phyloP scores from a whole-genome alignment of 2,329 filamentous ascomycete genomes.

The Pseudogymnoascus sp. region DNA sequence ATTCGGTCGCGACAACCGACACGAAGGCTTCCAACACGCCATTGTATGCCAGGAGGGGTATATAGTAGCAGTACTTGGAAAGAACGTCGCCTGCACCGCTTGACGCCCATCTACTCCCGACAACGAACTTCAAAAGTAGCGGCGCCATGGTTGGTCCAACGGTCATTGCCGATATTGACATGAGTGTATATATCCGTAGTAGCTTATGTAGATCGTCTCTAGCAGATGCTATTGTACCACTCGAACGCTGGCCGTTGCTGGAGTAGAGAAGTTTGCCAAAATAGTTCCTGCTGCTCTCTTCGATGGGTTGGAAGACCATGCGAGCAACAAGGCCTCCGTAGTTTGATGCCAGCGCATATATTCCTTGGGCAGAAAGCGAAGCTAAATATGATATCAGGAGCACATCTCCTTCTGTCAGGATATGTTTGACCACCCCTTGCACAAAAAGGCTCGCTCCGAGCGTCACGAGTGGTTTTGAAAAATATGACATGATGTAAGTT shows the following conservation, averaged over 20 bases:
- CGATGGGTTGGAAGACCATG: slow-evolving; percentile 86
- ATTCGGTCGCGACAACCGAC: slow-evolving; percentile 69
- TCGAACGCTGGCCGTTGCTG: slow-evolving; percentile 19
- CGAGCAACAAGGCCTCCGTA: slow-evolving; percentile 85
- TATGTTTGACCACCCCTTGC: slow-evolving; percentile 83
- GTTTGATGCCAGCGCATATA: slow-evolving; percentile 89
- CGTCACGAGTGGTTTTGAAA: slow-evolving; percentile 62
- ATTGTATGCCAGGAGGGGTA: slow-evolving; percentile 86
- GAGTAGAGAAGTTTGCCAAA: slow-evolving; percentile 69
- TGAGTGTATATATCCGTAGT: slow-evolving; percentile 63
- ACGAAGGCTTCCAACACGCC: slow-evolving; percentile 91
- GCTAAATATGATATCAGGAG: slow-evolving; percentile 76
- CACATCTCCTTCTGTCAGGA: slow-evolving; percentile 90
- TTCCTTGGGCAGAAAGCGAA: slow-evolving; percentile 71
- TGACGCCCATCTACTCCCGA: slow-evolving; percentile 67
- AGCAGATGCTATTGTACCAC: slow-evolving; percentile 33
- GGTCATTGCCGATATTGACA: slow-evolving; percentile 60
- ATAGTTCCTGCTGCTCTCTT: slow-evolving; percentile 84
- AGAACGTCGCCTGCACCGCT: slow-evolving; percentile 68
- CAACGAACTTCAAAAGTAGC: slow-evolving; percentile 63
- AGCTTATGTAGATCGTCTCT: slow-evolving; percentile 52
- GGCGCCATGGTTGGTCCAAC: slow-evolving; percentile 71
- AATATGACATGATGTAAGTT: slow-evolving; percentile 31
- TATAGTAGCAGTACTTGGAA: slow-evolving; percentile 80
- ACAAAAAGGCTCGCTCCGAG: slow-evolving; percentile 77